Evolutionary conservation across 352 stramenopile species (phyloP).

Genomic region (Globisporangium rhizosaccharum): DNA sequence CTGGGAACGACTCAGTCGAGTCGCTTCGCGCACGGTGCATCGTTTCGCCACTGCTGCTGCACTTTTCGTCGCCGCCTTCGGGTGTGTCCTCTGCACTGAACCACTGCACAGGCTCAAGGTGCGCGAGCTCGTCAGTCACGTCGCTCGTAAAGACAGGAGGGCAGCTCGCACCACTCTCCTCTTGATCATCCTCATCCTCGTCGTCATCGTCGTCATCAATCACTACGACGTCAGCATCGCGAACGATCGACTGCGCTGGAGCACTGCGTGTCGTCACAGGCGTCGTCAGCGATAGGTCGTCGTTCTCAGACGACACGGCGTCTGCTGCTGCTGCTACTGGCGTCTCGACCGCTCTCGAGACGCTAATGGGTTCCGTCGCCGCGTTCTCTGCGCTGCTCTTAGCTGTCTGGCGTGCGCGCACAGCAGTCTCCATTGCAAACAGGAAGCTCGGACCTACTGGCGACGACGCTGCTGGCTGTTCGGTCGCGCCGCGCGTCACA

Average conservation of each 20-base stretch:
- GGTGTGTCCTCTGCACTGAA: conserved; percentile 1
- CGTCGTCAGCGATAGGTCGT: background rate
- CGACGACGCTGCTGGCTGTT: no score
- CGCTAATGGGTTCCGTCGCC: background rate
- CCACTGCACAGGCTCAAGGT: background rate
- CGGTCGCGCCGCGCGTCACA: background rate
- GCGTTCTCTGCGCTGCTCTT: background rate
- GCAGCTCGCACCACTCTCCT: background rate
- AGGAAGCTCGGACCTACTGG: background rate
- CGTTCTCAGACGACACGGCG: background rate
- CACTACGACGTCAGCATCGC: background rate
- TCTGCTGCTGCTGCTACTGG: background rate
- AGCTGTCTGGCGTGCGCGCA: background rate
- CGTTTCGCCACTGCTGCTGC: conserved; percentile 15
- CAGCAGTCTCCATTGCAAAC: background rate
- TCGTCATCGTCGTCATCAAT: background rate
- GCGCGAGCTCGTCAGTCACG: background rate
- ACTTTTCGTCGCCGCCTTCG: conserved; percentile 2
- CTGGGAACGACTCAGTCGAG: conserved; percentile 25
- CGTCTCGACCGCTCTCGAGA: background rate
- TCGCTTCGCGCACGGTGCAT: conserved; percentile 17
- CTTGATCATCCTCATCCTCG: background rate
- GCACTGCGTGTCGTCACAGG: background rate
- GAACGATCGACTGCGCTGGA: background rate
- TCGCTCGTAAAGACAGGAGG: conserved; percentile 1